A percentile compares a stretch with the other conserved stretches of the same genome.
Evolutionary conservation across 306 rosid genomes (phyloP).

Genomic region (Myrica gale): DNA sequence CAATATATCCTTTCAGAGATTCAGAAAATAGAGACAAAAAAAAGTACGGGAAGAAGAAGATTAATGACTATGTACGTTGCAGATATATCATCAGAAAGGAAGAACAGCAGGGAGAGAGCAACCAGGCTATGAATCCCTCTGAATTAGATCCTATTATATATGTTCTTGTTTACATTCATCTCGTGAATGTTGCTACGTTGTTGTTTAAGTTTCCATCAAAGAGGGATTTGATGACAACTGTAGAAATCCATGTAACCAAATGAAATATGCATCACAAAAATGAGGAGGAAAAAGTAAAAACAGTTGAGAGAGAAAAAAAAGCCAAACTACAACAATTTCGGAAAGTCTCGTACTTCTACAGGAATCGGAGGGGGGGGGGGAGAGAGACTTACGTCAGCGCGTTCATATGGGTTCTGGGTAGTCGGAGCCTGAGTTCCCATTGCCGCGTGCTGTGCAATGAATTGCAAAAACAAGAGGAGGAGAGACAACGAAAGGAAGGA

Average conservation of each 20-base stretch:
- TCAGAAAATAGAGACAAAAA: not conserved
- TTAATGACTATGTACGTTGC: not conserved
- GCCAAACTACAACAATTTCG: not conserved
- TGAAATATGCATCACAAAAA: not conserved
- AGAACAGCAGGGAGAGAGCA: not conserved
- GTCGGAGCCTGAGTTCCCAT: conserved; percentile 47
- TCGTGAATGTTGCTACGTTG: not conserved
- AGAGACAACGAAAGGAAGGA: not conserved
- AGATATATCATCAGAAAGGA: too few relatives aligned
- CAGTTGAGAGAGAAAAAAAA: not conserved
- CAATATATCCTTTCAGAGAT: not conserved
- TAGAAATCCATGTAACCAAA: not conserved
- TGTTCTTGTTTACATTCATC: not conserved
- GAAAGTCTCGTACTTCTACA: not conserved
- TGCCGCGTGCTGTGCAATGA: not conserved
- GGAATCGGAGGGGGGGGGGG: conserved; percentile 14
- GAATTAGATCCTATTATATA: not conserved
- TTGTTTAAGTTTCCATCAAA: not conserved
- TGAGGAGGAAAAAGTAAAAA: not conserved
- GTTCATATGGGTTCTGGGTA: not conserved
- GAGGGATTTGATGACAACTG: not conserved
- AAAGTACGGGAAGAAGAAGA: not conserved
- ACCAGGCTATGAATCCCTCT: not conserved
- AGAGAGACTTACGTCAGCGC: conserved; percentile 30
- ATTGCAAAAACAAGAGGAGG: not conserved